Evolutionary conservation across 768 basidiomycete genomes (phyloP), one percentile per base, ranked within the genome.

Genomic region (Suillus subaureus): DNA sequence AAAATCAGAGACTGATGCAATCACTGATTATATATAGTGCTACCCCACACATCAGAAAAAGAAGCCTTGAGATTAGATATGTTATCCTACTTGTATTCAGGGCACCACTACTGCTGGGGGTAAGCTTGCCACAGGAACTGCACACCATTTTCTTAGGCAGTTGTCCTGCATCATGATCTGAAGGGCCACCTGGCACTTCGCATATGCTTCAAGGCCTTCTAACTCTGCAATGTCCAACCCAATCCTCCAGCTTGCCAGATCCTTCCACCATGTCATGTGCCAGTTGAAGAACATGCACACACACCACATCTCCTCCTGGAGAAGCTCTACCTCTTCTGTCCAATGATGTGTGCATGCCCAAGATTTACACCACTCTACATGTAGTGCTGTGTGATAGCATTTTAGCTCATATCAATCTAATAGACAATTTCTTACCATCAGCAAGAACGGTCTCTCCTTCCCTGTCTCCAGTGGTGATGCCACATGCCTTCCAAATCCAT

Each of bases 311-410:
- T 66, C 64, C 31, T 49, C 64, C 28, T 26, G 28, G 39, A 66
- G 61, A 39, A 66, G 45, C 16, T 49, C 51, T 18, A 40, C n/a
- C 28, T 66, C 64, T 47, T 66, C 64, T 15, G 35, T 37, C 62
- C 61, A 66, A 11, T 35, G 21, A 5, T 35, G n/a, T 35, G 64
- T 26, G 11, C 61, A 15, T 3, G 61, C 61, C 28, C 26, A 28
- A 28, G 64, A 63, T 42, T 66, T 66, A 40, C 61, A 61, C 64
- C 64, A 66, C 47, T 66, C 64, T 9, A 66, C 58, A 15, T n/a
- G n/a, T 43, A 66, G 23, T 5, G 35, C 64, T 66, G 42, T 31
- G 7, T 43, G 8, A 62, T 16, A 35, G 21, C 12, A 4, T 15
- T 37, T 35, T 23, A 60, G 23, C 21, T 23, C 9, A 23, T 26